Conservation (phyloP, 495 filamentous ascomycete species). For the Aspergillus bridgeri region DNA sequence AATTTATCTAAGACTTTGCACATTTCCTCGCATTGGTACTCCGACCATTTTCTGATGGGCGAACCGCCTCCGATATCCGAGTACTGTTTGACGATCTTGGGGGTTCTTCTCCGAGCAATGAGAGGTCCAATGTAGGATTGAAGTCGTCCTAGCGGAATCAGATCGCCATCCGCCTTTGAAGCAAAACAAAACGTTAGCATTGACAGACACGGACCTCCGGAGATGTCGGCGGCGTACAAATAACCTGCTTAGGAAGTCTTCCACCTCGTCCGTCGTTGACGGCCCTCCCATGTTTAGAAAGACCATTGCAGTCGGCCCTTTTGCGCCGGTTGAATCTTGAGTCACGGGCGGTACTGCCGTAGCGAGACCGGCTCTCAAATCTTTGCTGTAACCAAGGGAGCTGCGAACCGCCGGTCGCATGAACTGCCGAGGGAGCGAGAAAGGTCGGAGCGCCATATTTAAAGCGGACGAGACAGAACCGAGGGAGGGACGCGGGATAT, state of each 20-base stretch:
- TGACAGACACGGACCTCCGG: neutral
- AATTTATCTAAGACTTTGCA: slow-evolving; percentile 91
- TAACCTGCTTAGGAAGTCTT: slow-evolving; percentile 85
- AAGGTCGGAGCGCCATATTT: slow-evolving; percentile 38
- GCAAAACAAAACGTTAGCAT: neutral
- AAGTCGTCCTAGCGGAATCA: slow-evolving; percentile 92
- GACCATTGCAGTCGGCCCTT: slow-evolving; percentile 88
- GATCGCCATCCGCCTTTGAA: slow-evolving; percentile 77
- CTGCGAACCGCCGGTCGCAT: slow-evolving; percentile 24
- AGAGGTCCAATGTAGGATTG: slow-evolving; percentile 88
- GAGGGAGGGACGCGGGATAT: too few species aligned
- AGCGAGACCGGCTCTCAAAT: slow-evolving; percentile 46
- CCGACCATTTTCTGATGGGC: slow-evolving; percentile 96
- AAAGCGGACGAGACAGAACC: neutral
- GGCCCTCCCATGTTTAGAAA: slow-evolving; percentile 99
- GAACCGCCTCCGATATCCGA: slow-evolving; percentile 93
- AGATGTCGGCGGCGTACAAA: slow-evolving; percentile 59
- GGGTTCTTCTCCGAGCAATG: slow-evolving; percentile 80
- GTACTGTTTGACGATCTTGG: slow-evolving; percentile 95
- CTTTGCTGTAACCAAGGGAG: slow-evolving; percentile 23
- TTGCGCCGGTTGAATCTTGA: slow-evolving; percentile 58
- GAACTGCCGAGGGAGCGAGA: slow-evolving; percentile 32
- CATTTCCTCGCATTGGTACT: slow-evolving; percentile 87
- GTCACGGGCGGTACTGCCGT: slow-evolving; percentile 72
- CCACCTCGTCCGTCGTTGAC: slow-evolving; percentile 81